Base-by-base conservation (phyloP, 2,329 filamentous ascomycete species). In the Chalara sp. region DNA sequence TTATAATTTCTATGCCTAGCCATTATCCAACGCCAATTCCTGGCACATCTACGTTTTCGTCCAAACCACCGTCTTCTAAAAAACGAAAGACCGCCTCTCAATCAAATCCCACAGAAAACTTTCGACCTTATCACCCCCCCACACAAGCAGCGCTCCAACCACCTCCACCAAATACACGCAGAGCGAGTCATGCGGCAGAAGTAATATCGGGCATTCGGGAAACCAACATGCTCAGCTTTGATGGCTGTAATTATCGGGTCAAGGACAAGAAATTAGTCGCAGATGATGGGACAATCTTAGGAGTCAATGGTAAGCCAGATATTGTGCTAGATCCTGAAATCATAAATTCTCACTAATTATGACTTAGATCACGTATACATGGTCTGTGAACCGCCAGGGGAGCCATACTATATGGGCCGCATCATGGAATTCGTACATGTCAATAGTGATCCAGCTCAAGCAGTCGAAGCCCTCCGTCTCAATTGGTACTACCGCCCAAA, bases 401-500 rank as follows among this genome's bases (percentile, higher is more conserved):
- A 99, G 71, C 93, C 93, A 50, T 99, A 99, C 72, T 99, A 99
- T 68, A 76, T 99, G 58, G 93, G 88, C 57, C 88, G 93, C 61
- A 93, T 99, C 68, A 99, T 99, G 93, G 92, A 99, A 68, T 97
- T 97, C 67, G 75, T 96, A 61, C 89, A 95, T 64, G 73, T 78
- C 63, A 83, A 91, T 62, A 89, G 92, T 64, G 81, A 91, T 67
- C 71, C 75, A 35, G 77, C 76, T 49, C 80, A 83, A 53, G 84
- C 87, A 1, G 83, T 99, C 57, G 92, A 96, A 65, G 83, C 89
- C 41, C 71, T 99, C 62, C 86, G 91, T 60, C 87, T 97, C 65
- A 99, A 99, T 72, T 99, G 93, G 93, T 96, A 92, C 70, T 97
- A 97, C 69, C 84, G 93, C 40, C 92, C 93, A 51, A 90, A 93